Evolutionary conservation across 441 rosid species (phyloP).

Genomic region (Rhodomyrtus psidioides): DNA sequence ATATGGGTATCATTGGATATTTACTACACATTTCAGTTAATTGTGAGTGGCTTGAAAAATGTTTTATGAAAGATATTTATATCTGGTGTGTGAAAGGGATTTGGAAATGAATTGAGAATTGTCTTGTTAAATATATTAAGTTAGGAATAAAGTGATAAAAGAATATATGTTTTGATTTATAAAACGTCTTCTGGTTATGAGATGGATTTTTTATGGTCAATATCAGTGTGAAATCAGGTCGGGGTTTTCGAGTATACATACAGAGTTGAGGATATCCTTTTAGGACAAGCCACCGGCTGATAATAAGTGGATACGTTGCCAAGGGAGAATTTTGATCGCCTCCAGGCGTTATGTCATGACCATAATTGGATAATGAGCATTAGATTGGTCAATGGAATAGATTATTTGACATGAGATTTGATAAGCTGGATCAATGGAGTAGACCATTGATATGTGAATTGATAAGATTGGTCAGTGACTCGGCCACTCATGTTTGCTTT

Average conservation of each 20-base stretch:
- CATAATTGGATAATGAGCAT: not conserved
- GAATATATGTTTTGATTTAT: not conserved
- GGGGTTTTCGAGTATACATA: not conserved
- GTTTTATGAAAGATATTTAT: no score
- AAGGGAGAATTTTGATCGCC: rapidly evolving
- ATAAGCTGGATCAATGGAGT: no score
- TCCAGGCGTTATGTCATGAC: rapidly evolving
- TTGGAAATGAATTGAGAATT: no score
- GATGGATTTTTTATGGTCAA: not conserved
- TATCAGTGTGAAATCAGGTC: rapidly evolving
- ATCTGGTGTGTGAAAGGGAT: no score
- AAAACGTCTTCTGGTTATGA: not conserved
- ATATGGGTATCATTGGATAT: no score
- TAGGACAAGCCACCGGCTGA: rapidly evolving
- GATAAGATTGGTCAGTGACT: not conserved
- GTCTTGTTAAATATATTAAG: no score
- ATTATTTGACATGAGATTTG: not conserved
- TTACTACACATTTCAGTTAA: no score
- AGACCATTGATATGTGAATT: not conserved
- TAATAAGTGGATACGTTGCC: not conserved
- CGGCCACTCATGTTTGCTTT: rapidly evolving
- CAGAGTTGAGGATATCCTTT: not conserved
- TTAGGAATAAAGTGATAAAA: no score
- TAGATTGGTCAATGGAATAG: not conserved
- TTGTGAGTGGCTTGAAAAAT: no score